Evolutionary conservation across 1,139 yeast genomes (phyloP).

Genomic region (Hanseniaspora sp.): DNA sequence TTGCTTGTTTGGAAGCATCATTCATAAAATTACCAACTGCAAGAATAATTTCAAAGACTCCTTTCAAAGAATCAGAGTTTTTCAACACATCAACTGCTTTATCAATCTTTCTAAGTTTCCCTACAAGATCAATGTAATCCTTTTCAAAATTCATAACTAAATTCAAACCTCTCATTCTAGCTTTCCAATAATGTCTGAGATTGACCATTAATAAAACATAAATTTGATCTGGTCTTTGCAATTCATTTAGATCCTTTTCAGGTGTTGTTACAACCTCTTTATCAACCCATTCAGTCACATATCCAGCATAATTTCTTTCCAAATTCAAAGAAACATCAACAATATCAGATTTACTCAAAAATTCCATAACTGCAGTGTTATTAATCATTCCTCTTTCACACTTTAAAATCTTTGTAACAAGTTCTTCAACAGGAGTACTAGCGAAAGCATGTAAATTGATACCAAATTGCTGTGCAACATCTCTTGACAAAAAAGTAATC

Average conservation of each 20-base stretch:
- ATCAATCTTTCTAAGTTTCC: conserved; percentile 51
- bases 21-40: conserved; percentile 82
- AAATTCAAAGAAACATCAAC: conserved; percentile 52
- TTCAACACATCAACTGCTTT: conserved; percentile 52
- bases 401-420: conserved; percentile 45
- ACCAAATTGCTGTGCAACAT: conserved; percentile 67
- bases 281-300: conserved; percentile 43
- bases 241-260: conserved; percentile 62
- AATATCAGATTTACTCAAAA: conserved; percentile 57
- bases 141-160: conserved; percentile 53
- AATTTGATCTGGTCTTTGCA: conserved; percentile 66
- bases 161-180: conserved; percentile 60
- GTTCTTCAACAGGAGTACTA: conserved; percentile 42
- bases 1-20: conserved; percentile 66
- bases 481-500: conserved; percentile 53
- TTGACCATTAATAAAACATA: conserved; percentile 64
- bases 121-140: conserved; percentile 57
- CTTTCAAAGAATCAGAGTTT: conserved; percentile 47
- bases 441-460: conserved; percentile 60
- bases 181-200: conserved; percentile 69
- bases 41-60: conserved; percentile 62
- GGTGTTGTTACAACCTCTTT: conserved; percentile 37
- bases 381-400: conserved; percentile 51
- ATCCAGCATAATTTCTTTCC: conserved; percentile 60
- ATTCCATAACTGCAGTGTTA: conserved; percentile 57